Evolutionary conservation across 169 alveolate species (phyloP).

Genomic region (Plasmodium coatneyi): DNA sequence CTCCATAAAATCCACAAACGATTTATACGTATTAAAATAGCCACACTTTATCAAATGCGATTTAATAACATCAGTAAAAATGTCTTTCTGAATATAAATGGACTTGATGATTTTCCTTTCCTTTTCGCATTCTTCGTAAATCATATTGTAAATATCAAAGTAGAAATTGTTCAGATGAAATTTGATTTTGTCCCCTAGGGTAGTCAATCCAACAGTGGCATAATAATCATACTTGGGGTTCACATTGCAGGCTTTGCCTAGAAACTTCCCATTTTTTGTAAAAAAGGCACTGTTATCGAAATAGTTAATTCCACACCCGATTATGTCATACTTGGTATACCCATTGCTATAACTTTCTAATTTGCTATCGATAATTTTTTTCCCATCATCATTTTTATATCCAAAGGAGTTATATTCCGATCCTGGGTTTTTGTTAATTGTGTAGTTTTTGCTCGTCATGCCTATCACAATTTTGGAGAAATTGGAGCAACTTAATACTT

Average conservation of each 20-base stretch:
- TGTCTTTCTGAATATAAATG: conserved; percentile 64
- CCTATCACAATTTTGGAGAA: conserved; percentile 85
- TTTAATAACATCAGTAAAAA: conserved; percentile 55
- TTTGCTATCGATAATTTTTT: conserved; percentile 75
- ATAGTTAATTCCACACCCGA: conserved; percentile 88
- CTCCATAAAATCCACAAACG: conserved; percentile 39
- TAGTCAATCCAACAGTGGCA: conserved; percentile 75
- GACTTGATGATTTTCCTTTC: conserved; percentile 72
- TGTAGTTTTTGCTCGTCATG: conserved; percentile 78
- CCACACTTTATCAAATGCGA: conserved; percentile 72
- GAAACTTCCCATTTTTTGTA: conserved; percentile 84
- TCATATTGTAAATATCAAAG: conserved; percentile 63
- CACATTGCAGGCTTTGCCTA: conserved; percentile 77
- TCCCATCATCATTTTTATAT: conserved; percentile 85
- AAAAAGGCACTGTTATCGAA: conserved; percentile 81
- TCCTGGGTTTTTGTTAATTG: conserved; percentile 86
- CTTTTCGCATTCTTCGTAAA: conserved; percentile 70
- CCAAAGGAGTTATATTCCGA: conserved; percentile 84
- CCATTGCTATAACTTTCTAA: conserved; percentile 81
- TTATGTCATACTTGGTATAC: conserved; percentile 83
- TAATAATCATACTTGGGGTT: conserved; percentile 71
- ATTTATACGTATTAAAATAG: conserved; percentile 51
- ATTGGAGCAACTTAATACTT: conserved; percentile 75
- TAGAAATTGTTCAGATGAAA: conserved; percentile 56
- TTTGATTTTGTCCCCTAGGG: conserved; percentile 57